phyloP scores from a whole-genome alignment of 805 yeast species.

The Candida boleticola region DNA sequence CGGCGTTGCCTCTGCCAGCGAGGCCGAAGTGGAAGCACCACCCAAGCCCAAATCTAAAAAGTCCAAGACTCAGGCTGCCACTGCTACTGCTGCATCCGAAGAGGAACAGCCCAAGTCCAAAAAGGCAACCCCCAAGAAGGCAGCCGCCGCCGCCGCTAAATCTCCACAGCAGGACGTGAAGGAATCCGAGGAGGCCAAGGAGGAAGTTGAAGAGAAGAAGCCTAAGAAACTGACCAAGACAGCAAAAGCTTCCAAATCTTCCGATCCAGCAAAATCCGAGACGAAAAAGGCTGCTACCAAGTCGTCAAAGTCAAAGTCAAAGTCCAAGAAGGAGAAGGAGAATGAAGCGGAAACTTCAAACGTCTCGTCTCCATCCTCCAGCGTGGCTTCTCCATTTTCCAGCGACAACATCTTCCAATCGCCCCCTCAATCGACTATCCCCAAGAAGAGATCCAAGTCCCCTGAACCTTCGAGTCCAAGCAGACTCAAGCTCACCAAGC shows the following conservation, averaged over 20 bases:
- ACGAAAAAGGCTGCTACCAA: constrained; percentile 4
- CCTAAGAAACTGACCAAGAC: constrained; percentile 6
- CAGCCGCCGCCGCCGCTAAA: constrained; percentile 1
- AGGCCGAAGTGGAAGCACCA: background rate
- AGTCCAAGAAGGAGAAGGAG: constrained; percentile 10
- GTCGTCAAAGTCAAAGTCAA: constrained; percentile 4
- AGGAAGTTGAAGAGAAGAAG: constrained; percentile 3
- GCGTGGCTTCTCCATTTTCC: constrained; percentile 17
- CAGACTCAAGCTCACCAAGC: background rate
- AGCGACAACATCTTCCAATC: constrained; percentile 38
- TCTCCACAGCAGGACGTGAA: constrained; percentile 1
- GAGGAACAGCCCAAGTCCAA: constrained; percentile 6
- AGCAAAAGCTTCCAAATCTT: too few species aligned
- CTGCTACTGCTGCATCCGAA: too few species aligned
- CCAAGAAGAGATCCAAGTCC: background rate
- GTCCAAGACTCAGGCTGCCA: too few species aligned
- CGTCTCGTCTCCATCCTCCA: background rate
- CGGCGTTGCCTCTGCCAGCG: background rate
- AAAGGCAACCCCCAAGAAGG: constrained; percentile 5
- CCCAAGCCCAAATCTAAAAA: background rate
- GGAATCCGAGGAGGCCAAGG: background rate
- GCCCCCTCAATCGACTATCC: constrained; percentile 9
- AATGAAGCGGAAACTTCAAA: constrained; percentile 15
- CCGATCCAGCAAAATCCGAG: constrained; percentile 17
- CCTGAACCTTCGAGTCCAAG: background rate